Evolutionary conservation across 257 asterid genomes (phyloP).

Genomic region (Primulina tabacum): DNA sequence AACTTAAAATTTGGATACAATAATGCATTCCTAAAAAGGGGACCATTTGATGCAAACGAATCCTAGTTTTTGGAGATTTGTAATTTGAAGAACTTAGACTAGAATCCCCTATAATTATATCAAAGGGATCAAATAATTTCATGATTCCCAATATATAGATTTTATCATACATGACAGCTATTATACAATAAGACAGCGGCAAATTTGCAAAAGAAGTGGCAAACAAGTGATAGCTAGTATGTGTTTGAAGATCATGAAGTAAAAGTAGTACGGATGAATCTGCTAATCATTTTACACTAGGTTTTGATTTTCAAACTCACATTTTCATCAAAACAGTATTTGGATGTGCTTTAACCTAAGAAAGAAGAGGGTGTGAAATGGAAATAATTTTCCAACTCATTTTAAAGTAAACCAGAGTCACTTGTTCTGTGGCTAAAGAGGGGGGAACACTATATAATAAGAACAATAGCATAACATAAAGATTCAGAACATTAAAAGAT

Average conservation of each 20-base stretch:
- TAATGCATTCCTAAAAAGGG: not conserved
- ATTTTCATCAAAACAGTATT: not conserved
- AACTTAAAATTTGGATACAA: not conserved
- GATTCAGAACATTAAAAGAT: constrained; percentile 29
- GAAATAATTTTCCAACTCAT: constrained; percentile 12
- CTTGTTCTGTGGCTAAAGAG: constrained; percentile 1
- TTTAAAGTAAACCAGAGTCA: constrained; percentile 2
- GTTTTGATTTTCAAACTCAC: not conserved
- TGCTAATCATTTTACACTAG: not conserved
- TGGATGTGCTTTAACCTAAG: not conserved
- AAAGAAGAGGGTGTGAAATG: not conserved
- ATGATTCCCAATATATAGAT: constrained; percentile 9
- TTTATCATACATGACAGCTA: constrained; percentile 7
- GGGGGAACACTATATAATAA: not conserved
- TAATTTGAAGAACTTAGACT: constrained; percentile 1
- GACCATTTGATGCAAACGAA: constrained; percentile 12
- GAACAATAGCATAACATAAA: not conserved
- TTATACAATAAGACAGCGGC: constrained; percentile 1
- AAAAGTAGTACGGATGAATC: not conserved
- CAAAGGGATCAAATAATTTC: constrained; percentile 1
- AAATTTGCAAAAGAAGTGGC: constrained; percentile 17
- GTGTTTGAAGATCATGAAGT: constrained; percentile 7
- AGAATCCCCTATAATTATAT: not conserved
- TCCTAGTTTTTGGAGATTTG: not conserved
- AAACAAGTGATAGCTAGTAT: constrained; percentile 1